Evolutionary conservation across 768 basidiomycete genomes (phyloP), one percentile per base, ranked within the genome.

Genomic region (Leucocoprinus sp.): DNA sequence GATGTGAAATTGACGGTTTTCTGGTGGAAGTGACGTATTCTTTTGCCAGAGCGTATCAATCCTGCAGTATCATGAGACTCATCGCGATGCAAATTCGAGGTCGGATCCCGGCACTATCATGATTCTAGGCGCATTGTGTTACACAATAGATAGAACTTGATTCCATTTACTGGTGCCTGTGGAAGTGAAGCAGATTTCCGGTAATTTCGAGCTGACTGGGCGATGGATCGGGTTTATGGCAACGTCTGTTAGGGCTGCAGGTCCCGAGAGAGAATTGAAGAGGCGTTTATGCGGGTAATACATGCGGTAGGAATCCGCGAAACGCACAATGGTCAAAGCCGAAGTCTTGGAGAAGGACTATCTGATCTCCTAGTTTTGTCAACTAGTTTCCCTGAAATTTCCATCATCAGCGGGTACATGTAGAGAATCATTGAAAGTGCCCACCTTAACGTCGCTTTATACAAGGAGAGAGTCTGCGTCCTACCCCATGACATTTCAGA

Each of bases 21-120:
- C 35, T 24, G 28, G 28, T 34, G 38, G 37, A 34, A 34, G 19
- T 47, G 45, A 47, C 45, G 45, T 47, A 47, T 38, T 34, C 33
- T 27, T 44, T 38, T 19, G 37, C 39, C 44, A 38, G 22, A 4
- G 29, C 39, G 21, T 34, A 31, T 22, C 21, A 9, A 11, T 17
- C 19, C 21, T 38, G 14, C n/a, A 21, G 23, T 34, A 33, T 47
- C 45, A 34, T 3, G 45, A 26, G 27, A 18, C 22, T 33, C 45
- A 22, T 23, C 35, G 15, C 21, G 22, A 7, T 47, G 28, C 28
- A 17, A 18, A 23, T 21, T 18, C n/a, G 9, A 23, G n/a, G 26
- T 37, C 22, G 12, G 2, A 9, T 34, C 17, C 22, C 19, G 15
- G n/a, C 33, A 22, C 38, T n/a, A 34, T 35, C 35, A 19, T 24